Base-by-base conservation (phyloP, 164 flowering plant species). In the Magnolia sinica region DNA sequence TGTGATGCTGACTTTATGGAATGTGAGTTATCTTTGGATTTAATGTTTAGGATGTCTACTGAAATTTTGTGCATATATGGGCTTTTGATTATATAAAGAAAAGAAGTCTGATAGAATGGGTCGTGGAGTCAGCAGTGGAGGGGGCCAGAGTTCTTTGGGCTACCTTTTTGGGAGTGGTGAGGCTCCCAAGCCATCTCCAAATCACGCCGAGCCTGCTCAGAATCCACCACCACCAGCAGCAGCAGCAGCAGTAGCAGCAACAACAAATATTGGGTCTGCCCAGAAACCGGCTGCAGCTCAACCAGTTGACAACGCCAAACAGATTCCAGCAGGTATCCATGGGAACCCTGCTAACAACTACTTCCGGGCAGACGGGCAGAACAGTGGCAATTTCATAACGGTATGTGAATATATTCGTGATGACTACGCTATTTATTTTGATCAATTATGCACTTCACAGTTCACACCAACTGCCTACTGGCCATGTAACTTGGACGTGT, bases 121-220 rank as follows among this genome's bases (percentile, higher is more conserved):
- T 71, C 86, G 89, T 71, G 90, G 88, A 82, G 86, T 83, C 45
- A 87, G 90, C 82, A 81, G 84, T 68, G 89, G 89, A 19, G 89
- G 89, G n/a, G 89, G 89, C 5, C 88, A 84, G 80, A 87, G 89
- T 83, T 87, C 90, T 14, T 76, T 87, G 78, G 86, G 86, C 50
- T 86, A 88, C 82, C 83, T 88, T 64, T 88, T 86, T 83, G 89
- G 89, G 68, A 73, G 84, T 76, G 87, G 87, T 10, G 88, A 88
- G 80, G 71, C 81, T 37, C 78, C 84, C 52, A 81, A 78, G 37
- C 75, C 85, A 29, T 66, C 81, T 24, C 5, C 83, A 1, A 75
- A 31, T 23, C 71, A 52, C 71, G 59, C 80, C 27, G 79, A 74
- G 67, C 70, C 84, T 74, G 76, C 82, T 73, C 79, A 71, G 51